Evolutionary conservation across 129 eudicot species (phyloP), one percentile per base, ranked within the genome.

Genomic region (Artemisia argyi): DNA sequence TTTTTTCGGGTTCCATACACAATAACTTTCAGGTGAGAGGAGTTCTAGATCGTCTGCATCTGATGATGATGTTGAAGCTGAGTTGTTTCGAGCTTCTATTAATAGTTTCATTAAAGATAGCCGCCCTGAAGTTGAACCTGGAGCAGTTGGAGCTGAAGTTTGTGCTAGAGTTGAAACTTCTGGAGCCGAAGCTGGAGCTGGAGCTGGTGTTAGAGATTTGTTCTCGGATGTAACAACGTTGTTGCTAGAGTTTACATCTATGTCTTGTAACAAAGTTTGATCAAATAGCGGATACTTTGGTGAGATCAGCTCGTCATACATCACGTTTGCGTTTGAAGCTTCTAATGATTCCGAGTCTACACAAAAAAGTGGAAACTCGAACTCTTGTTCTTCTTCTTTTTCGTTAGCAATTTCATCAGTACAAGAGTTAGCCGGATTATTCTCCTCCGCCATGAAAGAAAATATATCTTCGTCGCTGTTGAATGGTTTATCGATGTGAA

Each of bases 1-100:
- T 56, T 18, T 6, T n/a, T 56, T 74, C 22, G 96, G 96, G 20
- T 71, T 73, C 97, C 97, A 92, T 46, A 89, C 89, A 63, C 97
- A 89, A 78, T 89, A 92, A 24, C 79, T 80, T 18, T 68, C 89
- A 42, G 86, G 74, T 30, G 83, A 72, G 7, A 85, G 59, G 50
- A 87, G 83, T 35, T 85, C 86, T 0, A 91, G 85, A 66, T 88
- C 96, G 20, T 88, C 93, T 7, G 82, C 77, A 63, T 80, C 86
- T 19, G 89, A 83, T 26, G 88, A 84, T 5, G 51, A 64, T 4
- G 76, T 3, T 7, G 91, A 90, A 3, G 80, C 5, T 4, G 88
- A 47, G 48, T 82, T 76, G 48, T 82, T 76, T 32, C 85, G 76
- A 54, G 81, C 89, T 76, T 85, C 91, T 8, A 26, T 67, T 9